Evolutionary conservation across 768 basidiomycete species (phyloP).

Genomic region (Pleurotus eryngii): DNA sequence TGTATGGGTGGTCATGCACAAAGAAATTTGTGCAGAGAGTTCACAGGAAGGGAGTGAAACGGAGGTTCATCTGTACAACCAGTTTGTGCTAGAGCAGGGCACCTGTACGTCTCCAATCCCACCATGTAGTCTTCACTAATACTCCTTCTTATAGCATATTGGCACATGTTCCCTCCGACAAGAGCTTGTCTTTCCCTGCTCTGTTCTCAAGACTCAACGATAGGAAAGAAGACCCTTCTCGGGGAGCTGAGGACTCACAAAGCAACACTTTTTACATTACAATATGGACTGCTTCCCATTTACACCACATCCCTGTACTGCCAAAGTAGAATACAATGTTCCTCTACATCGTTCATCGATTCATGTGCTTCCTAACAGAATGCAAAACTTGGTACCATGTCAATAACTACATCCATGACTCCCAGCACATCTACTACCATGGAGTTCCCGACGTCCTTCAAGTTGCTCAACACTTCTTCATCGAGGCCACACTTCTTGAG

Average conservation of each 20-base stretch:
- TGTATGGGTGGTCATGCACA: no score
- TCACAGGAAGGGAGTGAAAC: background rate
- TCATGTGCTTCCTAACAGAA: background rate
- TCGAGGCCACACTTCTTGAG: slow-evolving; percentile 16
- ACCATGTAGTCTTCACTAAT: background rate
- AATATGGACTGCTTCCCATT: slow-evolving; percentile 18
- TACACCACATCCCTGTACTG: slow-evolving; percentile 24
- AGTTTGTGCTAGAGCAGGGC: background rate
- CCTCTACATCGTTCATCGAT: background rate
- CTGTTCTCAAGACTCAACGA: background rate
- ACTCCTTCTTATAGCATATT: background rate
- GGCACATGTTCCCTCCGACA: background rate
- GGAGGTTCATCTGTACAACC: background rate
- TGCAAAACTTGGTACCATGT: slow-evolving; percentile 24
- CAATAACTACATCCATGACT: slow-evolving; percentile 19
- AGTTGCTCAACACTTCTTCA: slow-evolving; percentile 27
- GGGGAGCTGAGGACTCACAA: slow-evolving; percentile 5
- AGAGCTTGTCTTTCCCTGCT: no score
- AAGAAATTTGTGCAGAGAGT: no score
- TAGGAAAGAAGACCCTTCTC: background rate
- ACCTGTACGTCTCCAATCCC: background rate
- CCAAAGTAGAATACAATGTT: background rate
- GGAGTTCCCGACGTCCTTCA: slow-evolving; percentile 21
- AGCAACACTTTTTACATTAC: slow-evolving; percentile 18
- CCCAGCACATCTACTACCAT: slow-evolving; percentile 18